These are phyloP conservation scores for Ustilago sp. DNA, from an alignment of 1,284 basidiomycete species.

Conservation along the genomic window DNA sequence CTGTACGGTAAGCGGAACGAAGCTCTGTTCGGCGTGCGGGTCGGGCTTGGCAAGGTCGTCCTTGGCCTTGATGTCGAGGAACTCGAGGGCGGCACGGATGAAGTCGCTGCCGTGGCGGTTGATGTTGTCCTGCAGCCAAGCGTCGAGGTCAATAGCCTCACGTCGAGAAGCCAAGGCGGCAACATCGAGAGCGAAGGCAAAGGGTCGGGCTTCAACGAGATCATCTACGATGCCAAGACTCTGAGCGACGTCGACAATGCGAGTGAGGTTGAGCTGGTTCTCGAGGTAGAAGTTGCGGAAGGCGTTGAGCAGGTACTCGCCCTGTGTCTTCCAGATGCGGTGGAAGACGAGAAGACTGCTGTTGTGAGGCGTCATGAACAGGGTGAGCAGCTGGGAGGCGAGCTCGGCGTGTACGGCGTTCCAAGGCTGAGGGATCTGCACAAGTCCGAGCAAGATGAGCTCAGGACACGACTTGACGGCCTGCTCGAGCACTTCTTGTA, in stretches of 20 bases:
- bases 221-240: conserved; percentile 92
- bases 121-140: conserved; percentile 92
- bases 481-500: conserved; percentile 66
- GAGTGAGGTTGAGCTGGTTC: conserved; percentile 89
- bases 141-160: conserved; percentile 94
- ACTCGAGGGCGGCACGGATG: conserved; percentile 75
- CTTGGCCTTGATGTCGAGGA: conserved; percentile 66
- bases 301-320: conserved; percentile 83
- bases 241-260: conserved; percentile 93
- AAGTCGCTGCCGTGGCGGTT: conserved; percentile 83
- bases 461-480: conserved; percentile 82
- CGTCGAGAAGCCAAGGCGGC: conserved; percentile 91
- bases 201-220: conserved; percentile 85
- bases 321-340: conserved; percentile 91
- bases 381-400: conserved; percentile 83
- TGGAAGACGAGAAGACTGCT: conserved; percentile 97
- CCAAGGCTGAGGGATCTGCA: conserved; percentile 88
- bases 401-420: conserved; percentile 87
- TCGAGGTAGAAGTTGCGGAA: conserved; percentile 92
- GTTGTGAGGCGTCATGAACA: conserved; percentile 92
- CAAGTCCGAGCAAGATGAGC: conserved; percentile 89
- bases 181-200: conserved; percentile 83
- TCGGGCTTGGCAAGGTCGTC: conserved; percentile 66
- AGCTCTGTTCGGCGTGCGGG: conserved; percentile 66
- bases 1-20: conserved; percentile 65